phyloP scores from a whole-genome alignment of 106 monocot genomes.

The Acorus calamus region DNA sequence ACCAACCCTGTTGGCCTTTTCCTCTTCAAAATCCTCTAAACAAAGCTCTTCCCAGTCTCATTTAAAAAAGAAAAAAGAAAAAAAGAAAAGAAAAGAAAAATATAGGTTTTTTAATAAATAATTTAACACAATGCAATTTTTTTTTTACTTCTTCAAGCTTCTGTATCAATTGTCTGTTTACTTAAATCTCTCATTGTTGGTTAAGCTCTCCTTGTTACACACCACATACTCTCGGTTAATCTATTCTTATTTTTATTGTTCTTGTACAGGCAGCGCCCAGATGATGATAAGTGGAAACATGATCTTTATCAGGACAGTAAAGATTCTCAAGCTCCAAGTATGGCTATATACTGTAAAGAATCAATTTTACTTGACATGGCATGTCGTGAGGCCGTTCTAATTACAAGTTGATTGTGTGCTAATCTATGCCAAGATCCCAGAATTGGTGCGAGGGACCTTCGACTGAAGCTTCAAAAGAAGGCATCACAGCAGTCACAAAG shows the following conservation, averaged over 20 bases:
- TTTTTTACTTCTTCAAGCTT: too few relatives aligned
- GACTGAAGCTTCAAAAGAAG: constrained; percentile 56
- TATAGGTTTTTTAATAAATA: too few relatives aligned
- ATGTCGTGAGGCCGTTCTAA: neutral
- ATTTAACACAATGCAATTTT: too few relatives aligned
- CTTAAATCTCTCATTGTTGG: neutral
- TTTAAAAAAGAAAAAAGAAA: too few relatives aligned
- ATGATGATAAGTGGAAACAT: constrained; percentile 88
- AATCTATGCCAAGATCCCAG: constrained; percentile 18
- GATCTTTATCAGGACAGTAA: constrained; percentile 58
- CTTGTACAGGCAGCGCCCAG: constrained; percentile 53
- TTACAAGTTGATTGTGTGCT: too few relatives aligned
- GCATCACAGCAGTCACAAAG: constrained; percentile 27
- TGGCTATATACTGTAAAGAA: neutral
- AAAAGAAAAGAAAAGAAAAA: too few relatives aligned
- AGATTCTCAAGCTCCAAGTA: constrained; percentile 56
- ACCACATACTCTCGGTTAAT: neutral
- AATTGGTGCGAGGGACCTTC: constrained; percentile 46
- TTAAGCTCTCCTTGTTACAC: neutral
- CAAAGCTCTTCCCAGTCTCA: too few relatives aligned
- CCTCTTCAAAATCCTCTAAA: too few relatives aligned
- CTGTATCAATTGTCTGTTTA: too few relatives aligned
- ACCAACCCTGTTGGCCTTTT: too few relatives aligned
- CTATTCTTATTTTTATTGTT: neutral
- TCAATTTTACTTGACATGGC: constrained; percentile 10